Evolutionary conservation across 1,139 yeast species (phyloP), one percentile per base, ranked within the genome.

Genomic region (Taphrina confusa): DNA sequence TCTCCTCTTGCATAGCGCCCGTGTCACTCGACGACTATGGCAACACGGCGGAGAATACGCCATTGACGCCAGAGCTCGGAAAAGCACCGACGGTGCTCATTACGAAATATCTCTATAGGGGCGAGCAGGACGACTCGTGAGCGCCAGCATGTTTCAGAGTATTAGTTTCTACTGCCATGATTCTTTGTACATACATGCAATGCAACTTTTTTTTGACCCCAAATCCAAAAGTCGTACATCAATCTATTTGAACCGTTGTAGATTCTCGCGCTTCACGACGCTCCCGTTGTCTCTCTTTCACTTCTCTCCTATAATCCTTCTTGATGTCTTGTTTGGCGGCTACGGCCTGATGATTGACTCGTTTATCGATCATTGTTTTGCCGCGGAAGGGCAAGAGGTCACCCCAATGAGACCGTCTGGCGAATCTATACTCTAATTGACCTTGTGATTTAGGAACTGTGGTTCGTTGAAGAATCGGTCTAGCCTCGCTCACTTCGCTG

Each of bases 381-480:
- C 58, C 58, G 11, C 58, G 42, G 23, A 44, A 54, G 9, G 58
- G 58, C 20, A 54, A 18, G 22, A 85, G 74, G 70, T 92, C 99
- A n/a, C 97, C 96, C 68, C 83, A 81, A 37, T 73, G 75, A 0
- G 88, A 82, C 71, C 92, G 91, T 63, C 97, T 79, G 0, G 96
- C 96, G 74, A 92, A 97, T 67, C 88, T 95, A 68, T 89, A 92
- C 1, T 78, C 82, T 66, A 83, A 82, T 11, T 88, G 87, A 61
- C 82, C 78, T 22, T 51, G 54, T 23, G 95, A 84, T 70, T 85
- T 87, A 0, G 97, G 87, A 2, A 92, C 80, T 25, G 84, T 86
- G 96, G 97, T 89, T 62, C 84, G 82, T 33, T 54, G 42, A 9
- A 50, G 12, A 6, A 12, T 30, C 2, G 52, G 52, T 22, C 36